Conservation (phyloP, 2,329 filamentous ascomycete genomes). For the Penicillium frequentans region DNA sequence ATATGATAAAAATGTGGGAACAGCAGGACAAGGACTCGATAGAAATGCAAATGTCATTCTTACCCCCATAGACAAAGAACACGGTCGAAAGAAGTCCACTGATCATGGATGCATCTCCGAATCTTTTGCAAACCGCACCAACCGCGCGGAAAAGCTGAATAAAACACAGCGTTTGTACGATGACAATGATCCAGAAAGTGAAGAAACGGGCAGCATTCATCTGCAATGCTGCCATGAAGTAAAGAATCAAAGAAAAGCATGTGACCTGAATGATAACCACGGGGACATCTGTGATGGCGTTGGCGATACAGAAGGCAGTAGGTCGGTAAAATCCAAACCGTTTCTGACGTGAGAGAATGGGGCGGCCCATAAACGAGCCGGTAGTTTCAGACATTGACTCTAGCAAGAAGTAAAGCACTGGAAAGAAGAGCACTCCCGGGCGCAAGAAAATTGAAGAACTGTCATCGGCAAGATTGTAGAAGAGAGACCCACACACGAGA, state of each 20-base stretch:
- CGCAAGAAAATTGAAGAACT: constrained; percentile 57
- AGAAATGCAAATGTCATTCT: not conserved
- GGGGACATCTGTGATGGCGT: constrained; percentile 57
- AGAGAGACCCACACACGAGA: constrained; percentile 48
- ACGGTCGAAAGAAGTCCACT: constrained; percentile 42
- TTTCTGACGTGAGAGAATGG: constrained; percentile 68
- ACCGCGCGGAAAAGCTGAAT: constrained; percentile 53
- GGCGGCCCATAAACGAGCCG: constrained; percentile 60
- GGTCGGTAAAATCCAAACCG: constrained; percentile 67
- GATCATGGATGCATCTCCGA: constrained; percentile 50
- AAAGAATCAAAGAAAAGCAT: constrained; percentile 60
- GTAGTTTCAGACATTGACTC: constrained; percentile 61
- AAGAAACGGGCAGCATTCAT: constrained; percentile 60
- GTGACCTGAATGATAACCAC: constrained; percentile 56
- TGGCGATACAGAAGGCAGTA: constrained; percentile 57
- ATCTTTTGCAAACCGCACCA: constrained; percentile 46
- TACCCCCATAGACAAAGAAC: constrained; percentile 55
- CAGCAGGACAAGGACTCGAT: not conserved
- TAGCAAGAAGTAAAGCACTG: constrained; percentile 61
- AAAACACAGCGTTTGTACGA: constrained; percentile 50
- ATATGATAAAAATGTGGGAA: not conserved
- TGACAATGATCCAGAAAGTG: constrained; percentile 57
- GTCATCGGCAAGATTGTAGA: constrained; percentile 53
- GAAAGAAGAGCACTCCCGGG: constrained; percentile 61
- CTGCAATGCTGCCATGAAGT: constrained; percentile 58